Conservation (phyloP, 768 basidiomycete genomes). For the Boletus sensibilis region DNA sequence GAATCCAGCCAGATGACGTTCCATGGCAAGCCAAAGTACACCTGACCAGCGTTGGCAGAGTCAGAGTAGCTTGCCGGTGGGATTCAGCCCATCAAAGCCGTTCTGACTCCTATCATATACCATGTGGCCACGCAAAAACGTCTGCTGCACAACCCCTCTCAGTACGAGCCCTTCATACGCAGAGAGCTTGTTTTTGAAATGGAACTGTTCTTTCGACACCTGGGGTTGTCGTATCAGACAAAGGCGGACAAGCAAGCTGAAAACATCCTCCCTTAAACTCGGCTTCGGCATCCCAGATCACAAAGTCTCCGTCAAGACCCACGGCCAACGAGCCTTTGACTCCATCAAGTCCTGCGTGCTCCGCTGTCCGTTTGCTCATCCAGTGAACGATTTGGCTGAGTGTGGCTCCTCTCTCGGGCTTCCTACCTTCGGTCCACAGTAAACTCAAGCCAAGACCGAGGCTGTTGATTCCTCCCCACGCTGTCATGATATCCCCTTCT, state of each 20-base stretch:
- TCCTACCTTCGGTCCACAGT: slow-evolving; percentile 81
- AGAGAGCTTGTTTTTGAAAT: slow-evolving; percentile 93
- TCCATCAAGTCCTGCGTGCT: slow-evolving; percentile 69
- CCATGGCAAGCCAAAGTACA: background rate
- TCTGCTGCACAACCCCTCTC: slow-evolving; percentile 69
- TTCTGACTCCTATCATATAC: slow-evolving; percentile 52
- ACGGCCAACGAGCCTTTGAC: slow-evolving; percentile 70
- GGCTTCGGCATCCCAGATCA: slow-evolving; percentile 73
- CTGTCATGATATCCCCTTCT: slow-evolving; percentile 78
- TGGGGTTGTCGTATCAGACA: slow-evolving; percentile 29
- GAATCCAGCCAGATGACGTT: background rate
- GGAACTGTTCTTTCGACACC: slow-evolving; percentile 71
- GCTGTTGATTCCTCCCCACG: slow-evolving; percentile 95
- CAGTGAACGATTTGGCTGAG: slow-evolving; percentile 70
- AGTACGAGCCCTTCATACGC: slow-evolving; percentile 81
- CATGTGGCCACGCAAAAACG: slow-evolving; percentile 73
- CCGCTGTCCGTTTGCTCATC: slow-evolving; percentile 71
- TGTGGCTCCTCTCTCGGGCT: slow-evolving; percentile 47
- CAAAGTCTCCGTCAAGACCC: slow-evolving; percentile 84
- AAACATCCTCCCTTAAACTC: slow-evolving; percentile 37
- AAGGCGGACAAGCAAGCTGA: background rate
- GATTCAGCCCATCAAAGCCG: slow-evolving; percentile 37
- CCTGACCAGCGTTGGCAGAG: background rate
- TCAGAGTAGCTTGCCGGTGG: slow-evolving; percentile 37
- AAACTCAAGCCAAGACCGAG: slow-evolving; percentile 87